A percentile compares a stretch with the other conserved stretches of the same genome.
These are phyloP conservation scores for Melanomma pulvis-pyrius DNA, from an alignment of 495 filamentous ascomycete genomes.

Conservation along the genomic window DNA sequence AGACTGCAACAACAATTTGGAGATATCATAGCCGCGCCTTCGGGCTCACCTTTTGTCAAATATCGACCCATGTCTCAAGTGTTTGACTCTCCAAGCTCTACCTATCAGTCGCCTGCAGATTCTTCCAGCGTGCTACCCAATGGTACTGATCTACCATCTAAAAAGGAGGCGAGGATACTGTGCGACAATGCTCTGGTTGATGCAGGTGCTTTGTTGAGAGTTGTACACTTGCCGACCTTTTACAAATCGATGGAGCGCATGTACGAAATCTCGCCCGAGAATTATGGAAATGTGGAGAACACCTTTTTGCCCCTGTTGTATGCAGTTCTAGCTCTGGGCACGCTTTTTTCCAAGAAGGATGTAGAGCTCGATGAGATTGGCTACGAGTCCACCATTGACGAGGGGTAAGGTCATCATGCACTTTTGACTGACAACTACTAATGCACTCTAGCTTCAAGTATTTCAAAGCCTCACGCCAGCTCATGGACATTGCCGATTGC, in stretches of 20 bases:
- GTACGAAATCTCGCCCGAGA: constrained; percentile 71
- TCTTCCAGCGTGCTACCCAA: constrained; percentile 24
- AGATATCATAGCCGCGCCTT: constrained; percentile 57
- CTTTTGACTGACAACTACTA: neutral
- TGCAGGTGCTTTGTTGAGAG: constrained; percentile 78
- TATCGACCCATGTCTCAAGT: constrained; percentile 53
- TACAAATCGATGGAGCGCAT: constrained; percentile 75
- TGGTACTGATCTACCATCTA: constrained; percentile 61
- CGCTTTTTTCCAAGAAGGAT: constrained; percentile 68
- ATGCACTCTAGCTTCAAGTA: constrained; percentile 70
- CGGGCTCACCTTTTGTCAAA: constrained; percentile 46
- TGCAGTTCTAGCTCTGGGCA: constrained; percentile 80
- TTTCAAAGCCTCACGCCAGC: constrained; percentile 74
- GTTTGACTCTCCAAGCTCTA: constrained; percentile 72
- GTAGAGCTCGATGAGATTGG: constrained; percentile 56
- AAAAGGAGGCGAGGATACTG: constrained; percentile 65
- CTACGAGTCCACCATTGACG: constrained; percentile 73
- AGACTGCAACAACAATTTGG: constrained; percentile 86
- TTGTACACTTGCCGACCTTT: constrained; percentile 89
- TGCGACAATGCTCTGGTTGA: constrained; percentile 80
- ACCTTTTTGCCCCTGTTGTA: constrained; percentile 84
- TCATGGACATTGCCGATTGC: constrained; percentile 90
- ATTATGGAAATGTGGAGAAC: constrained; percentile 73
- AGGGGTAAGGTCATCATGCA: constrained; percentile 63
- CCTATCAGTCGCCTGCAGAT: constrained; percentile 63